phyloP scores from a whole-genome alignment of 2,329 filamentous ascomycete genomes.

The Fusarium temperatum region DNA sequence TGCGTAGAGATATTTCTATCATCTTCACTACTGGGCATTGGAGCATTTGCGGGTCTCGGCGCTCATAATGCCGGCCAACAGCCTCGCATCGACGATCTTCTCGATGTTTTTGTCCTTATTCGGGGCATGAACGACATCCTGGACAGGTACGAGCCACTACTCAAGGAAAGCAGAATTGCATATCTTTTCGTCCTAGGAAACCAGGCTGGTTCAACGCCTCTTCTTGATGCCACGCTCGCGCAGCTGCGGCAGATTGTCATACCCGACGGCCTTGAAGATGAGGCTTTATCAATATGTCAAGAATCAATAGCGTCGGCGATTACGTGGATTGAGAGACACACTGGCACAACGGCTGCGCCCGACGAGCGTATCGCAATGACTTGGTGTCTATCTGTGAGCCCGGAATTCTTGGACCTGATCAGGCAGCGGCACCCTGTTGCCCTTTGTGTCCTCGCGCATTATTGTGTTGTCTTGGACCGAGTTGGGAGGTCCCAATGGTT shows the following conservation, averaged over 20 bases:
- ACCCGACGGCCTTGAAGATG: background rate
- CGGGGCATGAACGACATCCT: slow-evolving; percentile 46
- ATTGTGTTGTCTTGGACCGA: slow-evolving; percentile 24
- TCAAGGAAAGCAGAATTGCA: background rate
- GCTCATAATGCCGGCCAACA: slow-evolving; percentile 21
- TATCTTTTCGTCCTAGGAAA: slow-evolving; percentile 3
- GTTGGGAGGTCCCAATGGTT: slow-evolving; percentile 20
- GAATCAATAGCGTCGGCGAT: background rate
- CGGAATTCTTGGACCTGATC: slow-evolving; percentile 27
- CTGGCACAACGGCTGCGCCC: background rate
- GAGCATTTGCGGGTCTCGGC: slow-evolving; percentile 43
- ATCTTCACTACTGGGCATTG: slow-evolving; percentile 46
- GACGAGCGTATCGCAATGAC: slow-evolving; percentile 21
- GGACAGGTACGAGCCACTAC: slow-evolving; percentile 29
- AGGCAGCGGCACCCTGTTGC: slow-evolving; percentile 23
- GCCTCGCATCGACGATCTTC: slow-evolving; percentile 43
- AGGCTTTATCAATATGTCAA: background rate
- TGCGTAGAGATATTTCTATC: slow-evolving; percentile 48
- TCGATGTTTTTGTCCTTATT: slow-evolving; percentile 46
- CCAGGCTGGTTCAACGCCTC: background rate
- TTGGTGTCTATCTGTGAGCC: slow-evolving; percentile 16
- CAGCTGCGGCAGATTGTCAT: slow-evolving; percentile 20
- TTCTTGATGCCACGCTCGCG: background rate
- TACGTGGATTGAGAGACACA: background rate
- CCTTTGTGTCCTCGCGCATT: slow-evolving; percentile 22